A percentile compares a stretch with the other conserved stretches of the same genome.
These are phyloP conservation scores for Claviceps capensis DNA, from an alignment of 2,329 filamentous ascomycete genomes.

Conservation along the genomic window DNA sequence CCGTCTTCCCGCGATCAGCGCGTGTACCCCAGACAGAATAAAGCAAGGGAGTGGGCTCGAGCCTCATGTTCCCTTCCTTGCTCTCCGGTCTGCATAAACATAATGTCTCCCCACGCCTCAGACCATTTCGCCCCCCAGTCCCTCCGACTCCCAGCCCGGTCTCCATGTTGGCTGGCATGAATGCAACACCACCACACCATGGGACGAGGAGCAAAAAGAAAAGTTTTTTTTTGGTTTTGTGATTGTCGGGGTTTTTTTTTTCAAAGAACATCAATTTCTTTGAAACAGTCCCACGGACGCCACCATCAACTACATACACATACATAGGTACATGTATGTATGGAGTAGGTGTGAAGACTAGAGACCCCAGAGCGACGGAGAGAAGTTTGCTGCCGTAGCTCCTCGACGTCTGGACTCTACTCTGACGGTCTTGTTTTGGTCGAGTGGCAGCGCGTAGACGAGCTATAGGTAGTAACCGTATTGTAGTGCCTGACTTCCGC, in stretches of 20 bases:
- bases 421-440: too few relatives aligned
- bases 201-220: background rate
- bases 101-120: background rate
- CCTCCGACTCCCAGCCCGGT: background rate
- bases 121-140: background rate
- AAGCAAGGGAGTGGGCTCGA: background rate
- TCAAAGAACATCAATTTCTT: background rate
- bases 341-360: too few relatives aligned
- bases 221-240: background rate
- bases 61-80: background rate
- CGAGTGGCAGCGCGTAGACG: too few relatives aligned
- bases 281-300: too few relatives aligned
- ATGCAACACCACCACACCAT: background rate
- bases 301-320: too few relatives aligned
- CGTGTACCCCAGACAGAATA: background rate
- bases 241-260: background rate
- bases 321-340: too few relatives aligned
- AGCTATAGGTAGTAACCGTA: too few relatives aligned
- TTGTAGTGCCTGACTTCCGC: too few relatives aligned
- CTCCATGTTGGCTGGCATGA: background rate
- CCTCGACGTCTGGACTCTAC: too few relatives aligned
- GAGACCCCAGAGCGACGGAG: too few relatives aligned
- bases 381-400: too few relatives aligned
- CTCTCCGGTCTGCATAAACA: background rate
- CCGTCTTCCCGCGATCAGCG: background rate